Evolutionary conservation across 768 basidiomycete species (phyloP).

Genomic region (Lentinula sp.): DNA sequence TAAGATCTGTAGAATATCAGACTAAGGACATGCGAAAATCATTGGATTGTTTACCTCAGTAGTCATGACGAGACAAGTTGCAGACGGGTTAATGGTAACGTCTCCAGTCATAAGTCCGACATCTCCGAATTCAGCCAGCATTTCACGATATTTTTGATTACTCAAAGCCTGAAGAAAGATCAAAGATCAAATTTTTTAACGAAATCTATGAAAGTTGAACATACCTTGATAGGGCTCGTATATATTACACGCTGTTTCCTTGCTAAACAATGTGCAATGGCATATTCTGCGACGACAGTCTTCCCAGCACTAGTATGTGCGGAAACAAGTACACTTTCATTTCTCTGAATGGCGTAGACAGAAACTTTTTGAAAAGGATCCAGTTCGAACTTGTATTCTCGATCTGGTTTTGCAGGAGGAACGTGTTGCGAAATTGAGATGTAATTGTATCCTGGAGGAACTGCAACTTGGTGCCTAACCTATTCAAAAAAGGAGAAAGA

Average conservation of each 20-base stretch:
- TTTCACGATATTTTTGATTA: conserved; percentile 98
- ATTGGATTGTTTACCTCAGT: conserved; percentile 70
- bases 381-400: conserved; percentile 92
- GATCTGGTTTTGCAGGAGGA: conserved; percentile 85
- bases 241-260: conserved; percentile 97
- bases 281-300: conserved; percentile 99
- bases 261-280: conserved; percentile 92
- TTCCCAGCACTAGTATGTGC: conserved; percentile 99
- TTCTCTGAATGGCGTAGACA: conserved; percentile 90
- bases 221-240: conserved; percentile 98
- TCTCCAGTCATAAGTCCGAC: conserved; percentile 99
- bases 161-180: conserved; percentile 71
- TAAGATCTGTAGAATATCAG: conserved; percentile 60
- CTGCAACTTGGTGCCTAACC: conserved; percentile 95
- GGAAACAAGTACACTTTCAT: conserved; percentile 95
- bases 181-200: not conserved
- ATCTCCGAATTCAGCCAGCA: conserved; percentile 95
- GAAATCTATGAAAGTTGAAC: conserved; percentile 19
- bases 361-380: conserved; percentile 98
- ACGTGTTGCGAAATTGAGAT: conserved; percentile 85
- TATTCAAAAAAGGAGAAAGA: conserved; percentile 19
- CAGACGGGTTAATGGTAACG: conserved; percentile 96
- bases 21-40: not conserved
- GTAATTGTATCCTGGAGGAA: conserved; percentile 90
- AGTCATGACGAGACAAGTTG: conserved; percentile 98